Percentiles rank a stretch among this genome's conserved stretches.
These are phyloP conservation scores for Aspergillus pseudoglaucus DNA, from an alignment of 2,329 filamentous ascomycete species.

Conservation along the genomic window DNA sequence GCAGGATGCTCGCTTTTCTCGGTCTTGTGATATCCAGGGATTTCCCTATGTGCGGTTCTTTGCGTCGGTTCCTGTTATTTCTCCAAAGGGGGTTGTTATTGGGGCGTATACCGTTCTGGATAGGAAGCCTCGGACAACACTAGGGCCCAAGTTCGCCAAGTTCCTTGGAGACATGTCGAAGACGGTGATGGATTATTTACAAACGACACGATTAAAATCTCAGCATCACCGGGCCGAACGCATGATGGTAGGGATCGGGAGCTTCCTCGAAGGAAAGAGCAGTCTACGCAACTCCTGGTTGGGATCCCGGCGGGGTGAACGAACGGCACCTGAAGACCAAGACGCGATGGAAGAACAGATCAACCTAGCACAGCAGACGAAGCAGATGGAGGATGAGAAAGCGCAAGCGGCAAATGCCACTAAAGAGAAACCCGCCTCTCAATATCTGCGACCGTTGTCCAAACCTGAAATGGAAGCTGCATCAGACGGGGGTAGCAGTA, in stretches of 20 bases:
- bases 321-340: not conserved
- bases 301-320: not conserved
- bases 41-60: slow-evolving; percentile 39
- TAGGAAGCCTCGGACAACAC: slow-evolving; percentile 41
- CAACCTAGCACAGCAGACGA: slow-evolving; percentile 9
- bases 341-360: slow-evolving; percentile 6
- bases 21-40: slow-evolving; percentile 21
- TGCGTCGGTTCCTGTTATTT: slow-evolving; percentile 52
- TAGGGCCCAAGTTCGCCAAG: slow-evolving; percentile 30
- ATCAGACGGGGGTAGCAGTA: not conserved
- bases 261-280: slow-evolving; percentile 43
- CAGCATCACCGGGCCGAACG: slow-evolving; percentile 44
- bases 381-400: slow-evolving; percentile 4
- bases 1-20: slow-evolving; percentile 25
- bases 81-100: slow-evolving; percentile 48
- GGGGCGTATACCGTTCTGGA: slow-evolving; percentile 54
- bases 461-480: not conserved
- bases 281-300: slow-evolving; percentile 12
- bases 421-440: not conserved
- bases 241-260: slow-evolving; percentile 49
- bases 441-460: not conserved
- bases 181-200: slow-evolving; percentile 53
- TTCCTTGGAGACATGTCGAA: slow-evolving; percentile 44
- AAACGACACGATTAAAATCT: slow-evolving; percentile 46
- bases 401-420: not conserved